Conservation (phyloP, 2,329 filamentous ascomycete species). For the Massarina eburnea region DNA sequence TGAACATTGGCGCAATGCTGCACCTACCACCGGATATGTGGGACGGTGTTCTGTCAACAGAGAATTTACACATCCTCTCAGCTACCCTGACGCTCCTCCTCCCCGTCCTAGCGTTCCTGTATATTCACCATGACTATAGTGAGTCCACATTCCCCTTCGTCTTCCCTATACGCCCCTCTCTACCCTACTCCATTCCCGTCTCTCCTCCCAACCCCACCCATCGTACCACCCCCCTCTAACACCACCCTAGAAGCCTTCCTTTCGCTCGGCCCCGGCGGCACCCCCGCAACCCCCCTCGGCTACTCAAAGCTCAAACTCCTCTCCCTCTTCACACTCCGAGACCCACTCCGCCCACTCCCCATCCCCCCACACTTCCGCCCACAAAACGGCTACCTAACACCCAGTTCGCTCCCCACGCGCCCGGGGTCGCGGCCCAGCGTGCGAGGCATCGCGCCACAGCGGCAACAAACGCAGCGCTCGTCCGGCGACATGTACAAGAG, state of each 20-base stretch:
- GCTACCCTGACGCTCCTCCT: slow-evolving; percentile 25
- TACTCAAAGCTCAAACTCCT: slow-evolving; percentile 75
- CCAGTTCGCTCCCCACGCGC: slow-evolving; percentile 59
- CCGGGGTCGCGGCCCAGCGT: slow-evolving; percentile 66
- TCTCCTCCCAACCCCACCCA: not conserved
- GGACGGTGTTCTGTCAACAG: not conserved
- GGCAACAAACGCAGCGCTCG: slow-evolving; percentile 71
- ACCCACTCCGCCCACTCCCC: slow-evolving; percentile 65
- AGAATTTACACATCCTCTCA: slow-evolving; percentile 16
- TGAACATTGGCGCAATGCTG: not conserved
- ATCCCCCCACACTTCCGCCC: slow-evolving; percentile 57
- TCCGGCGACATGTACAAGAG: slow-evolving; percentile 49
- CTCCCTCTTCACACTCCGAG: slow-evolving; percentile 68
- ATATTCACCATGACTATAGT: slow-evolving; percentile 69
- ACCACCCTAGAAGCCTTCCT: slow-evolving; percentile 66
- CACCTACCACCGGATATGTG: not conserved
- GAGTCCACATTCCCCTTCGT: too few relatives aligned
- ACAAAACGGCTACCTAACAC: slow-evolving; percentile 63
- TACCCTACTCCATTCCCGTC: not conserved
- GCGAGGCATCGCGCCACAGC: slow-evolving; percentile 77
- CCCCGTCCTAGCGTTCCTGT: slow-evolving; percentile 29
- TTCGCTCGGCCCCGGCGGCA: slow-evolving; percentile 77
- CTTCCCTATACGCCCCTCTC: not conserved
- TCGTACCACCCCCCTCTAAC: not conserved
- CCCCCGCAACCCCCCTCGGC: slow-evolving; percentile 70